A percentile compares a stretch with the other conserved stretches of the same genome.
Evolutionary conservation across 495 filamentous ascomycete genomes (phyloP).

Genomic region (Tuber aestivum): DNA sequence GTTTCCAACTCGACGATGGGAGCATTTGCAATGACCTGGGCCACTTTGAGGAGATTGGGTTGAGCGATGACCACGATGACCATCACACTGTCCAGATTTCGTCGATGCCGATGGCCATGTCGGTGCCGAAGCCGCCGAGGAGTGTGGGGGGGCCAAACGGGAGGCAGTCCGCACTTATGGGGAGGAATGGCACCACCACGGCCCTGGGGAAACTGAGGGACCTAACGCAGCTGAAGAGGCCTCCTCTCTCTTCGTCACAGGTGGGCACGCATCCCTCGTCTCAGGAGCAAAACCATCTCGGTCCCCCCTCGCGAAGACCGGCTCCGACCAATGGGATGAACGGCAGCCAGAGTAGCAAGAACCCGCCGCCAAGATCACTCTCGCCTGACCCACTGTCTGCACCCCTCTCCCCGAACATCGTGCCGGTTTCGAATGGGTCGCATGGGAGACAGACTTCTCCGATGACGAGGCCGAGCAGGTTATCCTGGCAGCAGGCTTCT

Average conservation of each 20-base stretch:
- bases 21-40: constrained; percentile 61
- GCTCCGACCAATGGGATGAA: constrained; percentile 9
- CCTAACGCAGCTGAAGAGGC: constrained; percentile 40
- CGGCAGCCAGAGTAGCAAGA: constrained; percentile 7
- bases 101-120: constrained; percentile 1
- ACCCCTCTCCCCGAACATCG: neutral
- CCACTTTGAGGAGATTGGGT: constrained; percentile 90
- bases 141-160: constrained; percentile 12
- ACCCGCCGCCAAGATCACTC: constrained; percentile 6
- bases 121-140: constrained; percentile 18
- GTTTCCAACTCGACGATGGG: constrained; percentile 63
- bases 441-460: constrained; percentile 40
- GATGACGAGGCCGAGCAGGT: constrained; percentile 42
- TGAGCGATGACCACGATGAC: constrained; percentile 55
- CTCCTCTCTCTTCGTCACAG: constrained; percentile 28
- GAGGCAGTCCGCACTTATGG: constrained; percentile 16
- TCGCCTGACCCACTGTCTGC: constrained; percentile 27
- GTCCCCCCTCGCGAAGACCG: constrained; percentile 26
- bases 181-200: constrained; percentile 16
- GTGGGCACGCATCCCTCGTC: constrained; percentile 22
- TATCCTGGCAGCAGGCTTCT: constrained; percentile 61
- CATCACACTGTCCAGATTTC: neutral
- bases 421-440: constrained; percentile 16
- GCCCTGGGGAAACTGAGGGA: constrained; percentile 37
- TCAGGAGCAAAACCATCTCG: constrained; percentile 24